Evolutionary conservation across 164 flowering plant genomes (phyloP).

Genomic region (Umbellularia californica): DNA sequence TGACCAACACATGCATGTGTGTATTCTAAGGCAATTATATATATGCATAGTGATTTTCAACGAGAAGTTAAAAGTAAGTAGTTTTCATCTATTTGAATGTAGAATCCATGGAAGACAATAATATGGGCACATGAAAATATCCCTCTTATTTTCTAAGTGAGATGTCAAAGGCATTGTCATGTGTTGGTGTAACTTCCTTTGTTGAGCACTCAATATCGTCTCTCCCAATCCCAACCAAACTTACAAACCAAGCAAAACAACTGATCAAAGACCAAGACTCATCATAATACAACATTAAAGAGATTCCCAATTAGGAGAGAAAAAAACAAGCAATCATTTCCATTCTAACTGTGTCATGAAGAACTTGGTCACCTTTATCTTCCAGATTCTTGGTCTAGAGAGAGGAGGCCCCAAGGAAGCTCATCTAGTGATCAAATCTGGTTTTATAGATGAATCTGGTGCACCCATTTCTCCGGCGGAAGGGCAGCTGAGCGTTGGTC

Average conservation of each 20-base stretch:
- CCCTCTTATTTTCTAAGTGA: constrained; percentile 2
- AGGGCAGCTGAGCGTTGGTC: neutral
- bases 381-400: constrained; percentile 14
- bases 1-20: too few species aligned
- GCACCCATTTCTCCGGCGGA: neutral
- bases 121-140: neutral
- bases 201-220: constrained; percentile 23
- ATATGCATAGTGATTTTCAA: too few species aligned
- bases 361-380: constrained; percentile 24
- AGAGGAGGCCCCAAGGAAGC: constrained; percentile 15
- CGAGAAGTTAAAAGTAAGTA: too few species aligned
- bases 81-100: too few species aligned
- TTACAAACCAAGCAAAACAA: constrained; percentile 45
- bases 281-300: constrained; percentile 11
- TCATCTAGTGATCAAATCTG: neutral
- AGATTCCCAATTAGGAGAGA: neutral
- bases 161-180: constrained; percentile 4
- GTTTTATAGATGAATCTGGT: neutral
- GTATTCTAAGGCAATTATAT: too few species aligned
- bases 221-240: constrained; percentile 32
- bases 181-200: constrained; percentile 48
- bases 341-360: constrained; percentile 14
- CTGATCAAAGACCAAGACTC: constrained; percentile 7
- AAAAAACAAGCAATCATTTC: neutral
- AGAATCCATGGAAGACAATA: neutral